Conservation (phyloP, 495 filamentous ascomycete genomes). For the Penicillium riverlandense region DNA sequence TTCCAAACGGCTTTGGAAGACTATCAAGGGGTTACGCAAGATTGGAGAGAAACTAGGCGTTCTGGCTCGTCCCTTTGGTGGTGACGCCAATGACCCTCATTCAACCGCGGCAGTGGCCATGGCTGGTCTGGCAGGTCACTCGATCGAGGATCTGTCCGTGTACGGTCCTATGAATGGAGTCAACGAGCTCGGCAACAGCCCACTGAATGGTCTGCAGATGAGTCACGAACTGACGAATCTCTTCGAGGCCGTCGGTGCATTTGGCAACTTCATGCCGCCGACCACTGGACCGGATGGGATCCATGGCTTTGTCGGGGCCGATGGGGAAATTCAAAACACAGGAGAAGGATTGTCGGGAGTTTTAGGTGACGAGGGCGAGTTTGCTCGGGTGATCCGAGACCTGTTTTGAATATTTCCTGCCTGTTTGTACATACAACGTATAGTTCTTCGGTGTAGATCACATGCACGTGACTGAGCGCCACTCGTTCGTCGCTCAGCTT, state of each 20-base stretch:
- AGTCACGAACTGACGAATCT: conserved; percentile 58
- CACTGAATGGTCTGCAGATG: conserved; percentile 55
- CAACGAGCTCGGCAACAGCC: conserved; percentile 50
- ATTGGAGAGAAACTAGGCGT: conserved; percentile 75
- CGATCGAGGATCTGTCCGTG: conserved; percentile 51
- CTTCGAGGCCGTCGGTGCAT: conserved; percentile 64
- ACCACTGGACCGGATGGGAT: conserved; percentile 30
- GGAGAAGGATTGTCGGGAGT: conserved; percentile 41
- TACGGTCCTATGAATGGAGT: conserved; percentile 40
- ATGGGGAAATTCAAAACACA: conserved; percentile 39
- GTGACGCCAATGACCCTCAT: conserved; percentile 47
- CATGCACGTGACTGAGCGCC: conserved; percentile 1
- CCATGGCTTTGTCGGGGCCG: conserved; percentile 33
- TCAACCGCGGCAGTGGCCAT: conserved; percentile 64
- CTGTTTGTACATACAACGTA: background rate
- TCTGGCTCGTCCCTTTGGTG: conserved; percentile 35
- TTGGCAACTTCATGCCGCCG: conserved; percentile 36
- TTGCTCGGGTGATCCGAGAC: conserved; percentile 55
- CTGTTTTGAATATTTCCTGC: conserved; percentile 44
- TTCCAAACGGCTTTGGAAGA: conserved; percentile 74
- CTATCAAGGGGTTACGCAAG: conserved; percentile 70
- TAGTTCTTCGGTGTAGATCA: background rate
- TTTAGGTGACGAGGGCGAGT: conserved; percentile 56
- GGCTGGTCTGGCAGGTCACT: conserved; percentile 66
- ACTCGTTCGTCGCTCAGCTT: too few species aligned